Conservation (phyloP, 2,329 filamentous ascomycete species). For the Calycina marina region DNA sequence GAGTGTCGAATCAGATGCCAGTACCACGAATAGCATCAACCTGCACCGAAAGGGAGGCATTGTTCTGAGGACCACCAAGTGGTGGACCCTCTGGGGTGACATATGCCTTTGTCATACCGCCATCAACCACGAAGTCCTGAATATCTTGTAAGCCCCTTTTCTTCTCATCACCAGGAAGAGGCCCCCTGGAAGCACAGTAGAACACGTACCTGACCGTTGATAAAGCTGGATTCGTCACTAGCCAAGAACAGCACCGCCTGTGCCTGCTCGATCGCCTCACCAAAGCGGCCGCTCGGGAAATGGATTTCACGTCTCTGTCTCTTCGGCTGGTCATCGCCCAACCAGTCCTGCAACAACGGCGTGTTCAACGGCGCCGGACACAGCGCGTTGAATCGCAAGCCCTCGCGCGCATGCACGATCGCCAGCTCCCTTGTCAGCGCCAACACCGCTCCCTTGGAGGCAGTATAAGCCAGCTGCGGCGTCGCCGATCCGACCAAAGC, state of each 20-base stretch:
- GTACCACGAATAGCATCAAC: constrained; percentile 22
- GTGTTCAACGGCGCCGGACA: constrained; percentile 66
- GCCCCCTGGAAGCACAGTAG: no score
- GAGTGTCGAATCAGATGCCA: constrained; percentile 12
- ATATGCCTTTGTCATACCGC: constrained; percentile 90
- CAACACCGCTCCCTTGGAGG: constrained; percentile 61
- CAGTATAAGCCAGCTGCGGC: constrained; percentile 61
- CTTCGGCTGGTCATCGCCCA: constrained; percentile 58
- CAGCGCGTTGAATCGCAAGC: constrained; percentile 60
- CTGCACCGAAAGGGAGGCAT: constrained; percentile 20
- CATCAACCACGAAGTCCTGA: constrained; percentile 83
- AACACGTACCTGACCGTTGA: constrained; percentile 47
- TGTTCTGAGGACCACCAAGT: constrained; percentile 35
- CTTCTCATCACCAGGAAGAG: no score
- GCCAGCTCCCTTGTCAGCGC: constrained; percentile 61
- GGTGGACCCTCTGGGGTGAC: constrained; percentile 50
- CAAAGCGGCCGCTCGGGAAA: constrained; percentile 61
- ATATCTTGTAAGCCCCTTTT: no score
- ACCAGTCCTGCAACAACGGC: constrained; percentile 61
- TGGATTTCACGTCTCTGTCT: constrained; percentile 58
- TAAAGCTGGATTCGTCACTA: constrained; percentile 60
- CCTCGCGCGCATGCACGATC: constrained; percentile 60
- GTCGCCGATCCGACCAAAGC: constrained; percentile 59
- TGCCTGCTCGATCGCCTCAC: constrained; percentile 65
- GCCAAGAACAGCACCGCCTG: constrained; percentile 61